Evolutionary conservation across 2,329 filamentous ascomycete species (phyloP).

Genomic region (Periglandula ipomoeae): DNA sequence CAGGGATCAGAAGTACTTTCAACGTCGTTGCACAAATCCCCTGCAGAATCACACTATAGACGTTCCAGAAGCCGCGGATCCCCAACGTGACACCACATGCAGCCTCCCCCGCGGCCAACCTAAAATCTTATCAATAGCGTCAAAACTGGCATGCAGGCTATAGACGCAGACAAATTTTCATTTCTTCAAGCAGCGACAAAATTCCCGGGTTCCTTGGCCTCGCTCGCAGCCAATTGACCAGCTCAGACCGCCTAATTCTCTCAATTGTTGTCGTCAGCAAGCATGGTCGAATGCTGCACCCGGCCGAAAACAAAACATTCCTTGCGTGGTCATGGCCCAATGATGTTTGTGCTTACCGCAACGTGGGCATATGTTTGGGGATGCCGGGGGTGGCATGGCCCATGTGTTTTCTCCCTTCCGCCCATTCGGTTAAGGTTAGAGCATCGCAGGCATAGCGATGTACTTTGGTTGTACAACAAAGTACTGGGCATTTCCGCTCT

Average conservation of each 20-base stretch:
- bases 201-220: background rate
- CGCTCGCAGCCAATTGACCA: background rate
- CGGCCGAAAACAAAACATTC: background rate
- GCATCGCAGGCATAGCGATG: too few relatives aligned
- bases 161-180: too few relatives aligned
- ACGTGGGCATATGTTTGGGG: constrained; percentile 2
- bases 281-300: background rate
- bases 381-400: background rate
- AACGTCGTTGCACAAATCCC: background rate
- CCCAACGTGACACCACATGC: background rate
- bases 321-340: background rate
- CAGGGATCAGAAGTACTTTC: background rate
- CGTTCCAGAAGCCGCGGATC: background rate
- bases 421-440: background rate
- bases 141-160: too few relatives aligned
- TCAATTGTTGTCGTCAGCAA: background rate
- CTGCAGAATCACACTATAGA: background rate
- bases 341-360: background rate
- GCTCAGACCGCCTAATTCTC: background rate
- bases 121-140: background rate
- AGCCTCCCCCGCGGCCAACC: background rate
- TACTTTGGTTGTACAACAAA: too few relatives aligned
- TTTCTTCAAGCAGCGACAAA: background rate
- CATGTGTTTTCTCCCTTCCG: background rate
- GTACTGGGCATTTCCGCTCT: too few relatives aligned